Base-by-base conservation (phyloP, 495 filamentous ascomycete genomes). In the Penicillium ochrochloron region DNA sequence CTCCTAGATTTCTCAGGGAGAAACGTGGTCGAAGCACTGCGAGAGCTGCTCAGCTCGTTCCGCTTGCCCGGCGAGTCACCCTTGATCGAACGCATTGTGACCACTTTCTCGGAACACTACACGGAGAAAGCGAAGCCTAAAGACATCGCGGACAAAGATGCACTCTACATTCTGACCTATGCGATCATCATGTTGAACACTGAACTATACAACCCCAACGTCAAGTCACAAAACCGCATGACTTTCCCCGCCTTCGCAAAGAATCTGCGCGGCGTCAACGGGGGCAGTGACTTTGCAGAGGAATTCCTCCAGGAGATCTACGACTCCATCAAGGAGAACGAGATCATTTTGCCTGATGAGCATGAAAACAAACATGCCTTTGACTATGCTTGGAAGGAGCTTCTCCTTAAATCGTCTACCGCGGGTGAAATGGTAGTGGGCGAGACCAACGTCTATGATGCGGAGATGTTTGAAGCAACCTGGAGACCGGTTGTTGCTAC, bases 291-390 rank as follows among this genome's bases (percentile, higher is more conserved):
- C 68, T 99, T 98, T 72, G 84, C 87, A 17, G 85, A 88, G 1
- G 88, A 94, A 66, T 97, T 95, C 73, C 84, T 99, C 3, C 87
- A 96, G 67, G 84, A 86, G 3, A 96, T 97, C 57, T 99, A 89
- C 70, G 89, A 97, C 66, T 91, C 92, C 10, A 98, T 99, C 78
- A 93, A 90, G 73, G 86, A 86, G 3, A 89, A 92, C 57, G 95
- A 99, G 76, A 99, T 99, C 60, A 97, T 99, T 60, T 80, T 99
- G 21, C 95, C 95, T 0, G 94, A 97, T 61, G 95, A 99, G 75
- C 95, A 98, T 74, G 92, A 98, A 69, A 97, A 97, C 73, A 89
- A 91, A 73, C 89, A 96, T 74, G 93, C 93, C 3, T 99, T 97
- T 68, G 95, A 98, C 72, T 94, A 96, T 75, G 93, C 94, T 2